Conservation (phyloP, 2,329 filamentous ascomycete genomes). For the Trichoderma sp. region DNA sequence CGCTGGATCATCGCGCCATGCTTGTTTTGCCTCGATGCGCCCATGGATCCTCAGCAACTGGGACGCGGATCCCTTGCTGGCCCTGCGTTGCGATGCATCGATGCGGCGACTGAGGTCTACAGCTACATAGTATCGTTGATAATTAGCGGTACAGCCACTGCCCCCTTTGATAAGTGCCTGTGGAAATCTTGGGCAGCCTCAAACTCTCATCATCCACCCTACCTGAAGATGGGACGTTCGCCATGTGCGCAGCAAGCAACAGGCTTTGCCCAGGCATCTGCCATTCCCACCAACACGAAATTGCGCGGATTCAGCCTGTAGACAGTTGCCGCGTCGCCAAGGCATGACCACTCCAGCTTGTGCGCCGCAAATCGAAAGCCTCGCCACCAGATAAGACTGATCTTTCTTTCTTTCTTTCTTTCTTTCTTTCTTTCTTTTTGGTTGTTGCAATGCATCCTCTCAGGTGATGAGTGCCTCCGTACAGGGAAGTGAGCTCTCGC, state of each 20-base stretch:
- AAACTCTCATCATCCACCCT: not conserved
- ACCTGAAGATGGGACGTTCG: not conserved
- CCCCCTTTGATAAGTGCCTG: not conserved
- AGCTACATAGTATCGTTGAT: not conserved
- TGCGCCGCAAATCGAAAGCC: not conserved
- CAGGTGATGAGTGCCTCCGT: not conserved
- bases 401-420: not conserved
- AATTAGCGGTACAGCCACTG: not conserved
- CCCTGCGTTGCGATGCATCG: not conserved
- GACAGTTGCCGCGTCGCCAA: not conserved
- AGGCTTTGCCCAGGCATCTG: not conserved
- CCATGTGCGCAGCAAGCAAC: not conserved
- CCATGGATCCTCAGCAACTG: not conserved
- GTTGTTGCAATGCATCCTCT: not conserved
- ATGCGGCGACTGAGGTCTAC: not conserved
- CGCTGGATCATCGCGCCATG: conserved; percentile 7
- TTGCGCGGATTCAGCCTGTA: not conserved
- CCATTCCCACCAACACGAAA: not conserved
- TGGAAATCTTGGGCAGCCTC: not conserved
- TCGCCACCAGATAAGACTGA: not conserved
- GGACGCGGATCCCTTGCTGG: not conserved
- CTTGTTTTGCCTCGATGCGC: conserved; percentile 6
- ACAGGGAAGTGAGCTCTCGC: not conserved
- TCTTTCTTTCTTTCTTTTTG: not conserved
- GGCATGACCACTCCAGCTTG: not conserved